phyloP scores from a whole-genome alignment of 73 alveolate species.

The Paramecium tetraurelia region DNA sequence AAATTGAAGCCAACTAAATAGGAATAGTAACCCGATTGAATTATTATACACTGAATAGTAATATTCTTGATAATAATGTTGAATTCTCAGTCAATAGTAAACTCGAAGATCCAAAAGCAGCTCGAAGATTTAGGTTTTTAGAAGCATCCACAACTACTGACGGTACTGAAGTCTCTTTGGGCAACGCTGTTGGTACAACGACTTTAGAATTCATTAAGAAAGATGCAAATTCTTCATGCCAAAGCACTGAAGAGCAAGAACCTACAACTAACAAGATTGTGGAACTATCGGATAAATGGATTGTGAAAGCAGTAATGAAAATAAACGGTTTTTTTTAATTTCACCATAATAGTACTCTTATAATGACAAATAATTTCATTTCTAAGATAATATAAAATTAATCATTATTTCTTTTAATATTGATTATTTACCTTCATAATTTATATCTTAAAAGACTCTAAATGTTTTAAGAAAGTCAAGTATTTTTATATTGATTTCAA shows the following conservation, averaged over 20 bases:
- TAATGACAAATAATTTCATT: background rate
- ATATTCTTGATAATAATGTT: background rate
- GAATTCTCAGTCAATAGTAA: background rate
- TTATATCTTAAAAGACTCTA: too few relatives aligned
- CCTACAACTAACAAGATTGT: background rate
- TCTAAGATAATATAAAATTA: too few relatives aligned
- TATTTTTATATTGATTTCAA: too few relatives aligned
- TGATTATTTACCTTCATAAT: too few relatives aligned
- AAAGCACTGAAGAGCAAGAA: background rate
- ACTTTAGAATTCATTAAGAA: background rate
- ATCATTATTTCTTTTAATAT: too few relatives aligned
- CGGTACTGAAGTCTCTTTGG: background rate
- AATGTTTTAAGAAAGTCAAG: too few relatives aligned
- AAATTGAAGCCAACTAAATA: background rate
- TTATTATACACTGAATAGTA: background rate
- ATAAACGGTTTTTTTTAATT: background rate
- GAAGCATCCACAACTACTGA: background rate
- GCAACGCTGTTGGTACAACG: background rate
- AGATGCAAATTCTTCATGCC: constrained; percentile 6
- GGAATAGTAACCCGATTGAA: background rate
- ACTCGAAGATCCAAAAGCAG: background rate
- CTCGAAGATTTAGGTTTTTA: background rate
- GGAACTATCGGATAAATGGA: background rate
- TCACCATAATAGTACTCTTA: background rate
- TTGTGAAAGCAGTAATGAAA: background rate